These are phyloP conservation scores for Dactylonectria macrodidyma DNA, from an alignment of 2,329 filamentous ascomycete species.

Conservation along the genomic window DNA sequence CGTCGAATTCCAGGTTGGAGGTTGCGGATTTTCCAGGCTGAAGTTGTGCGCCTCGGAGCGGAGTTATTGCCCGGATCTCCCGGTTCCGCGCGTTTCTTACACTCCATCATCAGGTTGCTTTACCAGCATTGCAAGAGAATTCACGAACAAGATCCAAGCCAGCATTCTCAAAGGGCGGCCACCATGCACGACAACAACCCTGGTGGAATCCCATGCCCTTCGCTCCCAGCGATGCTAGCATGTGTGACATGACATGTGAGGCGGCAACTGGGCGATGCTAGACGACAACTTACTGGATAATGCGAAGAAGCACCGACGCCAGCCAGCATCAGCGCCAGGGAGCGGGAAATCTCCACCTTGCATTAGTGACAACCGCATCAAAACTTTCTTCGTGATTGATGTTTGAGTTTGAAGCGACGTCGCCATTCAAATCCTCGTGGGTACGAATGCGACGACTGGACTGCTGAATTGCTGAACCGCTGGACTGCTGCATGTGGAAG, in stretches of 20 bases:
- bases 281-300: not conserved
- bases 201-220: not conserved
- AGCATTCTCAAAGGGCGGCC: conserved; percentile 9
- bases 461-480: no score
- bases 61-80: conserved; percentile 16
- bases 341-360: conserved; percentile 20
- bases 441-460: conserved; percentile 27
- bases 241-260: conserved; percentile 16
- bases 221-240: not conserved
- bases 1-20: conserved; percentile 25
- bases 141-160: conserved; percentile 4
- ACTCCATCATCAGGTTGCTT: conserved; percentile 14
- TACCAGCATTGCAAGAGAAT: not conserved
- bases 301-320: conserved; percentile 10
- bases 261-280: conserved; percentile 10
- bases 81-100: conserved; percentile 1
- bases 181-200: conserved; percentile 10
- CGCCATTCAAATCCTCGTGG: conserved; percentile 26
- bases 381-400: conserved; percentile 13
- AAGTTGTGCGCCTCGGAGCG: conserved; percentile 22
- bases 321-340: not conserved
- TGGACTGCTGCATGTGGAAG: conserved; percentile 27
- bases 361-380: conserved; percentile 16
- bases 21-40: conserved; percentile 25
- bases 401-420: conserved; percentile 20